Conservation (phyloP, 208 protist genomes). For the Leptomonas seymouri region DNA sequence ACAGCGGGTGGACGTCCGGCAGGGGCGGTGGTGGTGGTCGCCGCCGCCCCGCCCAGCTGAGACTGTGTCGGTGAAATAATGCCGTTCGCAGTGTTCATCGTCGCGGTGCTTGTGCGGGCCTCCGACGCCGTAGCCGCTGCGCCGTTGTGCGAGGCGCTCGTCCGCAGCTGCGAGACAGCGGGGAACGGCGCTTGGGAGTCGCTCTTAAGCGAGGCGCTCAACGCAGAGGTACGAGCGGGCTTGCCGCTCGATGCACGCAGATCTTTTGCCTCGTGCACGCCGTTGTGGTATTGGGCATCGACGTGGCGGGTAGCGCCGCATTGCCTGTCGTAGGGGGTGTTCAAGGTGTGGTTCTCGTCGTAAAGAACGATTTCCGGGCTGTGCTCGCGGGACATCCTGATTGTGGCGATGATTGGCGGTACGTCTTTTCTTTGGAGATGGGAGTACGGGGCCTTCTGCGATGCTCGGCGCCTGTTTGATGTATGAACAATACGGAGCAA, state of each 20-base stretch:
- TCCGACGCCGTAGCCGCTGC: neutral
- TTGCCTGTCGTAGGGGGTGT: slow-evolving; percentile 5
- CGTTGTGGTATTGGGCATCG: slow-evolving; percentile 1
- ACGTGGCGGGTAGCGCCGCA: slow-evolving; percentile 5
- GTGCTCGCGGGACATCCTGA: slow-evolving; percentile 17
- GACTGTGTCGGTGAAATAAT: neutral
- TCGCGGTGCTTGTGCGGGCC: slow-evolving; percentile 10
- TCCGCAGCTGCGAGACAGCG: slow-evolving; percentile 13
- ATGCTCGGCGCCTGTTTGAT: neutral
- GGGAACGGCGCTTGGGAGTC: neutral
- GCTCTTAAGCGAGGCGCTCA: slow-evolving; percentile 11
- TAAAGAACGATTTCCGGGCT: slow-evolving; percentile 25
- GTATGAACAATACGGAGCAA: too few relatives aligned
- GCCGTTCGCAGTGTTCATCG: neutral
- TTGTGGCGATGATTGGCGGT: neutral
- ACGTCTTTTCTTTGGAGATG: neutral
- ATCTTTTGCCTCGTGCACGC: neutral
- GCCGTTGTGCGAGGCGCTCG: slow-evolving; percentile 9
- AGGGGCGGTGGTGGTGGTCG: neutral
- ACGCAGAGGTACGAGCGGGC: neutral
- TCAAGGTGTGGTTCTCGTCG: neutral
- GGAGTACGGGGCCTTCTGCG: too few relatives aligned
- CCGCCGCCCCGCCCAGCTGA: neutral
- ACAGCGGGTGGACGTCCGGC: slow-evolving; percentile 10
- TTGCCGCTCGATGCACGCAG: neutral